These are phyloP conservation scores for Gracilaria gracilis DNA, from an alignment of 23 red algal species.

Conservation along the genomic window DNA sequence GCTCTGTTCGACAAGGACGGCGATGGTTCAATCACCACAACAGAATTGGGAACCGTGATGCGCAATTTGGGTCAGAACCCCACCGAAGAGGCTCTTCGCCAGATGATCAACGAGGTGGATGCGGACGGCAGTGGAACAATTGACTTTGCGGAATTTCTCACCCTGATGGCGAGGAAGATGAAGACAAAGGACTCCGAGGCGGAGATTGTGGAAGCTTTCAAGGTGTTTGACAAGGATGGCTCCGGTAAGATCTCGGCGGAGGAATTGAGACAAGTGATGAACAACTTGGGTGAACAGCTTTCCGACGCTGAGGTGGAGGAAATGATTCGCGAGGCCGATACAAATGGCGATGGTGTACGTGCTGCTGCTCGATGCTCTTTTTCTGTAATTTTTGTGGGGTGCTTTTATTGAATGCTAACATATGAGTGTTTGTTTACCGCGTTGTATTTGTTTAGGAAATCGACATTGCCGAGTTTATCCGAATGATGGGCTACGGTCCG, in stretches of 20 bases:
- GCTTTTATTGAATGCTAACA: constrained; percentile 6
- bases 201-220: constrained; percentile 91
- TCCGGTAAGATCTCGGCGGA: constrained; percentile 86
- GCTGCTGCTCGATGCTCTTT: background rate
- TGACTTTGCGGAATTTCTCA: constrained; percentile 91
- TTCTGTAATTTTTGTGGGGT: constrained; percentile 1
- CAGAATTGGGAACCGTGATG: constrained; percentile 87
- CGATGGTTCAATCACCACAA: constrained; percentile 86
- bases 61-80: constrained; percentile 80
- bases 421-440: background rate
- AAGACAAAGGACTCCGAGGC: constrained; percentile 79
- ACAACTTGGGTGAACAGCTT: constrained; percentile 82
- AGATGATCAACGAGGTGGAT: constrained; percentile 95
- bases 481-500: constrained; percentile 67
- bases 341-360: constrained; percentile 85
- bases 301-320: constrained; percentile 86
- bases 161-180: constrained; percentile 92
- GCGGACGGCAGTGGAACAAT: constrained; percentile 87
- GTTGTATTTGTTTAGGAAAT: constrained; percentile 56
- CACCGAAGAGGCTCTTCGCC: constrained; percentile 73
- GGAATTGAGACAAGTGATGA: constrained; percentile 84
- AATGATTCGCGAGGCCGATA: constrained; percentile 90
- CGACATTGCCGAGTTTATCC: constrained; percentile 75
- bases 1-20: constrained; percentile 86
- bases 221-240: constrained; percentile 91